These are phyloP conservation scores for Hypoxylon sp. DNA, from an alignment of 2,329 filamentous ascomycete species.

Conservation along the genomic window DNA sequence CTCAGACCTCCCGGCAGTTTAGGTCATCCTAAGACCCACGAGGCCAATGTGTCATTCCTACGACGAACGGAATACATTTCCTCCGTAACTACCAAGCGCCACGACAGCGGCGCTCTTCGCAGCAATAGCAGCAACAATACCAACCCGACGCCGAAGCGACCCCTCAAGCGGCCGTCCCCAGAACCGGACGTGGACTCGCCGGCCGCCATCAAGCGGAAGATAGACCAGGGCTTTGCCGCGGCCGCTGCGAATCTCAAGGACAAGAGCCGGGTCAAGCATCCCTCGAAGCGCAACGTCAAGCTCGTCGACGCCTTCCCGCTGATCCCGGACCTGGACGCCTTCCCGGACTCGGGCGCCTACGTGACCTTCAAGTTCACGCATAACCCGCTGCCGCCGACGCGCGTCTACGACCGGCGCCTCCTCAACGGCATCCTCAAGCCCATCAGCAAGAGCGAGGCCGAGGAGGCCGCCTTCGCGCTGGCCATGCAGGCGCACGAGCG, in stretches of 20 bases:
- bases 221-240: conserved; percentile 71
- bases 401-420: conserved; percentile 72
- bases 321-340: conserved; percentile 76
- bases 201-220: conserved; percentile 77
- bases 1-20: conserved; percentile 87
- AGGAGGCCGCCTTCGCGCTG: conserved; percentile 66
- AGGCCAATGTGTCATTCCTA: conserved; percentile 90
- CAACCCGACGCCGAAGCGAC: conserved; percentile 57
- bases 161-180: conserved; percentile 67
- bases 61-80: conserved; percentile 97
- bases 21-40: conserved; percentile 83
- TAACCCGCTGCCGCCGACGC: conserved; percentile 70
- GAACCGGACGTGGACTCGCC: conserved; percentile 73
- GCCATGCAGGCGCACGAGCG: conserved; percentile 68
- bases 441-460: conserved; percentile 68
- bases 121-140: conserved; percentile 65
- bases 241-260: conserved; percentile 70
- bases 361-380: conserved; percentile 78
- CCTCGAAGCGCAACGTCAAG: conserved; percentile 70
- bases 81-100: conserved; percentile 66
- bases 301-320: conserved; percentile 73
- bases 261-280: conserved; percentile 69
- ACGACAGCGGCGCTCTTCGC: conserved; percentile 68
- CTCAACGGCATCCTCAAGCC: conserved; percentile 74
- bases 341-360: conserved; percentile 78